Base-by-base conservation (phyloP, 257 asterid species). In the Solanum tarapatanum region DNA sequence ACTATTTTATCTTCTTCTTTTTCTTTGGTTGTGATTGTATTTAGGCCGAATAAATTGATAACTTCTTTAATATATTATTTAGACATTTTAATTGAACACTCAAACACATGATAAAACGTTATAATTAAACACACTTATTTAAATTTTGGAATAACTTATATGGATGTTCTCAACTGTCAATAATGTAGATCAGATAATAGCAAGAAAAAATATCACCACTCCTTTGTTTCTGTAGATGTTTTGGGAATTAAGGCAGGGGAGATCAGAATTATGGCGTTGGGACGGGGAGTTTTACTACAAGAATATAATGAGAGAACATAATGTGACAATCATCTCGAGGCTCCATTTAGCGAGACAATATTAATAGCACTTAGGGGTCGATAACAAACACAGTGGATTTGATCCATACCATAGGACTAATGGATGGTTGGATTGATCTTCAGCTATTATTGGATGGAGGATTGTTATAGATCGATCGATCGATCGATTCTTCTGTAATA, bases 341-440 rank as follows among this genome's bases (percentile, higher is more conserved):
- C 98, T 4, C 99, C 99, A 1, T 96, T 95, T 43, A 95, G 62
- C 14, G 99, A 96, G 85, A 95, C 86, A 39, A 39, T 39, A 39
- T 39, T 39, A 93, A 95, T 96, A 41, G 98, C 99, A 7, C 79
- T 96, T 8, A 91, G 99, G 45, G 98, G 99, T 6, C 62, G 98
- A 96, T 39, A 39, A 39, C 11, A 39, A 96, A 96, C 95, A 94
- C 98, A 3, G 87, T 95, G 96, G 98, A 96, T 77, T 48, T 96
- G 90, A 95, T 96, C 45, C 99, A 96, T 92, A 91, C 98, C 3
- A 68, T 89, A 12, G 97, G 99, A 30, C 93, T 96, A 85, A 89
- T 95, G 97, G 99, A 96, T 39, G 98, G 98, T n/a, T 93, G 96
- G 98, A 94, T 94, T 11, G 98, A 96, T 90, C 75, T 95, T 87